These are phyloP conservation scores for Claviceps maximensis DNA, from an alignment of 2,329 filamentous ascomycete species.

Conservation along the genomic window DNA sequence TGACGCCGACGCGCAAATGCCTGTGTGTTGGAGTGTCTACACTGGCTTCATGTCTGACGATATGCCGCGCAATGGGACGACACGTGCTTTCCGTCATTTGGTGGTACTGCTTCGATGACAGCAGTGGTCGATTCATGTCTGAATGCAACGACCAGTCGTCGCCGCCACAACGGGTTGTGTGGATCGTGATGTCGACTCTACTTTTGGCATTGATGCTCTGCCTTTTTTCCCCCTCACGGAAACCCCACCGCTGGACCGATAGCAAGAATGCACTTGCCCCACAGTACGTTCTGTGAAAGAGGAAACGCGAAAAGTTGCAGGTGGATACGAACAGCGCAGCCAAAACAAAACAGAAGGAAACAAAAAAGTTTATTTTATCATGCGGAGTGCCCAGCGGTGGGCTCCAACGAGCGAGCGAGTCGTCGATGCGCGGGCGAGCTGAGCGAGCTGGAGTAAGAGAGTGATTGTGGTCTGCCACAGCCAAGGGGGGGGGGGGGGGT, in stretches of 20 bases:
- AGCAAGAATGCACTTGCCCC: background rate
- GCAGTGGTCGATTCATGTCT: background rate
- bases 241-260: background rate
- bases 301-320: background rate
- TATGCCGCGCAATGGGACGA: background rate
- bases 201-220: background rate
- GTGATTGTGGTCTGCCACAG: too few species aligned
- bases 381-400: background rate
- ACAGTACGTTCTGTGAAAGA: background rate
- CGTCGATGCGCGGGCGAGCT: background rate
- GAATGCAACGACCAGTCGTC: background rate
- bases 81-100: background rate
- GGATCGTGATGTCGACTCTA: background rate
- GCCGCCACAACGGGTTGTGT: background rate
- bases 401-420: background rate
- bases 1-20: slow-evolving; percentile 1
- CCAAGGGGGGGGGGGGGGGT: background rate
- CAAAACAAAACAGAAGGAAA: background rate
- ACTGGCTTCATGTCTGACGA: background rate
- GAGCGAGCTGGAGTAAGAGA: background rate
- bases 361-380: background rate
- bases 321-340: too few species aligned
- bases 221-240: too few species aligned
- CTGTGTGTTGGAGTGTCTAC: background rate
- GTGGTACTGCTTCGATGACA: background rate